phyloP scores from a whole-genome alignment of 352 stramenopile genomes.

The Phytophthora podocarpi region DNA sequence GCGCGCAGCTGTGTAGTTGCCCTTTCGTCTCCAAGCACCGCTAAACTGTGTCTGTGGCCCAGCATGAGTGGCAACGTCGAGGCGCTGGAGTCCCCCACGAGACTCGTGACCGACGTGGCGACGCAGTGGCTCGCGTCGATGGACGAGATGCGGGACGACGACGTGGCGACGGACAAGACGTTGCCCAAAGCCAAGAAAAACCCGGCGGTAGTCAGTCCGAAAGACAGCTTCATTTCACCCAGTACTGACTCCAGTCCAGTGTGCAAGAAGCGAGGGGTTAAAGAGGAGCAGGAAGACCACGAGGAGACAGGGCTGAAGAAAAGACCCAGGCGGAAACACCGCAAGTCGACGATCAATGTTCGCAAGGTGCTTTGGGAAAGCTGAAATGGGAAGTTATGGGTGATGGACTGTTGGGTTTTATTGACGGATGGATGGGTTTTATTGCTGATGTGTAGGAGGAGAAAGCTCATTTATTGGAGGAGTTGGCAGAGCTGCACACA shows the following conservation, averaged over 20 bases:
- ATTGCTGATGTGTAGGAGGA: slow-evolving; percentile 32
- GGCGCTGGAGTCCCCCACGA: slow-evolving; percentile 27
- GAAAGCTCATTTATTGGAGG: slow-evolving; percentile 37
- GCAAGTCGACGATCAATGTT: slow-evolving; percentile 40
- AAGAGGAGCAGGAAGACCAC: neutral
- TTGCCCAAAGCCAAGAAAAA: no score
- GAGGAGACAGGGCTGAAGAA: slow-evolving; percentile 5
- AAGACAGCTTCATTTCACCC: slow-evolving; percentile 1
- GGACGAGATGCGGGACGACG: slow-evolving; percentile 31
- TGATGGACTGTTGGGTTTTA: slow-evolving; percentile 1
- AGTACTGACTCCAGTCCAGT: slow-evolving; percentile 5
- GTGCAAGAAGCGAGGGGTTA: slow-evolving; percentile 12
- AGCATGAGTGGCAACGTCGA: slow-evolving; percentile 21
- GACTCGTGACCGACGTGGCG: slow-evolving; percentile 30
- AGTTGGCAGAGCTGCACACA: slow-evolving; percentile 34
- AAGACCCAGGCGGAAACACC: slow-evolving; percentile 32
- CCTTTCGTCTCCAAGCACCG: slow-evolving; percentile 21
- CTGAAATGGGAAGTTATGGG: neutral
- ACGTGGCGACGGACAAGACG: neutral
- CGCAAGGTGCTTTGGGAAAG: slow-evolving; percentile 27
- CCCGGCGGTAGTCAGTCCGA: no score
- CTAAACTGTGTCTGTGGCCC: neutral
- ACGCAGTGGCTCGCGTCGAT: slow-evolving; percentile 32
- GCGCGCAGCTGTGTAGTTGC: no score
- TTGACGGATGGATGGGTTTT: neutral